Evolutionary conservation across 768 basidiomycete genomes (phyloP).

Genomic region (Phanerodontia chrysosporium): DNA sequence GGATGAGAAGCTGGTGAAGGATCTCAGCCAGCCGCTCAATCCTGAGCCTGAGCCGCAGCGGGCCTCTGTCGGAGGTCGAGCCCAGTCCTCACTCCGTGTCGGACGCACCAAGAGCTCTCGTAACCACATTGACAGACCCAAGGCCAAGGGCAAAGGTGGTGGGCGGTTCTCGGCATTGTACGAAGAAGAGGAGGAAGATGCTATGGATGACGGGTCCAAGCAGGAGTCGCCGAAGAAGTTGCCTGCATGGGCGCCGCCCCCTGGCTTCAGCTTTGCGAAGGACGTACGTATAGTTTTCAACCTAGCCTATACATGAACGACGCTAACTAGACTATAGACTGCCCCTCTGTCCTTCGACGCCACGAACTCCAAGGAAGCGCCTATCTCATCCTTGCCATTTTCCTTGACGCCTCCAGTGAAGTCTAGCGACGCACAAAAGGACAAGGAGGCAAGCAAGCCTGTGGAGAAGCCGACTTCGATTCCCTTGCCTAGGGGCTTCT

Average conservation of each 20-base stretch:
- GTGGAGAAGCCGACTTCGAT: constrained; percentile 9
- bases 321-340: constrained; percentile 15
- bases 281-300: constrained; percentile 40
- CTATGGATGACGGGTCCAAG: constrained; percentile 38
- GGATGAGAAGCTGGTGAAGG: constrained; percentile 15
- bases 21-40: constrained; percentile 16
- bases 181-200: constrained; percentile 39
- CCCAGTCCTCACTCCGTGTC: constrained; percentile 31
- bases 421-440: constrained; percentile 14
- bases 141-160: constrained; percentile 34
- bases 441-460: constrained; percentile 9
- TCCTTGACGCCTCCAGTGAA: constrained; percentile 37
- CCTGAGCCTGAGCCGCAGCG: constrained; percentile 18
- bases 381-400: constrained; percentile 60
- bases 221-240: constrained; percentile 30
- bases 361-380: constrained; percentile 57
- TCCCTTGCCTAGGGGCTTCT: constrained; percentile 6
- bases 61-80: constrained; percentile 17
- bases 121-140: constrained; percentile 52
- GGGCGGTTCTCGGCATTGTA: constrained; percentile 61
- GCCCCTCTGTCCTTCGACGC: constrained; percentile 35
- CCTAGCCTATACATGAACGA: neutral
- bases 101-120: constrained; percentile 29
- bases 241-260: constrained; percentile 56
- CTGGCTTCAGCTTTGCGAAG: constrained; percentile 65